Evolutionary conservation across 2,329 filamentous ascomycete genomes (phyloP), one percentile per base, ranked within the genome.

Genomic region (Arthrocladium fulminans): DNA sequence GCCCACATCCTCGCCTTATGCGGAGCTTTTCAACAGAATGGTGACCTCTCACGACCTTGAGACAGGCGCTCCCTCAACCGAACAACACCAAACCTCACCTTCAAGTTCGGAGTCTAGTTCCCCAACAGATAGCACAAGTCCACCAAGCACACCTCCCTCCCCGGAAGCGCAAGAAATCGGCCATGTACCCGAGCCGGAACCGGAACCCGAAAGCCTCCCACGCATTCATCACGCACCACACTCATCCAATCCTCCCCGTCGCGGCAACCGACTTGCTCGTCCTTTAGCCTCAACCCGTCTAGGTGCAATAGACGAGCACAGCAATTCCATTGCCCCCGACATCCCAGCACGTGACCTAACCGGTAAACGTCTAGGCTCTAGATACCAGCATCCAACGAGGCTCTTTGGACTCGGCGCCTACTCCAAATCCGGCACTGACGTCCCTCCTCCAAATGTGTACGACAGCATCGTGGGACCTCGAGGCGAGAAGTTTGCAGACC

Each of bases 391-490:
- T 57, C 9, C 52, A 53, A n/a, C 39, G 3, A 46, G 12, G 34
- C 49, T 41, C 54, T 49, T 24, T 50, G 49, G 7, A 53, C 54
- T 41, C 51, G 17, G 54, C 19, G 51, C 55, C 3, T 37, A 8
- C 25, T 45, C 52, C 19, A 54, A 35, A 24, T 47, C 43, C 13
- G 53, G 38, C 44, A 54, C 13, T 43, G 47, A n/a, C 53, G 54
- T 41, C 8, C 59, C 61, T 6, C 59, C 59, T 12, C 63, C 62
- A 38, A 52, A 40, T 25, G 44, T 52, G 10, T 58, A 50, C 45
- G 53, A 57, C 35, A 56, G 57, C 20, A 60, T 53, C 1, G 52
- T 30, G 2, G 49, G 52, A 6, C 57, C 56, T 15, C 52, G 52
- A 17, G 52, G 57, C 23, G 56, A 59, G 44, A 58, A 59, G 30